Conservation (phyloP, 164 flowering plant genomes). For the Sedum album region DNA sequence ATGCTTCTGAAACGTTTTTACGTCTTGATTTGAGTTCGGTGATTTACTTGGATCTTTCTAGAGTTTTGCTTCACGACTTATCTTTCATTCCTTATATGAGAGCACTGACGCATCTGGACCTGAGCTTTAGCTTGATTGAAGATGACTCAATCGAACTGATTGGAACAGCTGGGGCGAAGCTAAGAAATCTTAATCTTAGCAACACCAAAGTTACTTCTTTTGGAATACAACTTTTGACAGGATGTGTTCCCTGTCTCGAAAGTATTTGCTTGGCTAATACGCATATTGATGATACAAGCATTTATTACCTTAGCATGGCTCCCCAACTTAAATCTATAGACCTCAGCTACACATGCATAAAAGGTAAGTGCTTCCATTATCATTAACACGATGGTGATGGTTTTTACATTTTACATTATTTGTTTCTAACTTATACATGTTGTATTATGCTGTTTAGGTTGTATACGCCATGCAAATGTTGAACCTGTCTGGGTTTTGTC, state of each 20-base stretch:
- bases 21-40: slow-evolving; percentile 29
- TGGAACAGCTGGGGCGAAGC: slow-evolving; percentile 41
- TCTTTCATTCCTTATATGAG: slow-evolving; percentile 39
- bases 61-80: slow-evolving; percentile 40
- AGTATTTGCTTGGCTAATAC: slow-evolving; percentile 48
- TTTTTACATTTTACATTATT: too few species aligned
- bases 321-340: slow-evolving; percentile 47
- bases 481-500: slow-evolving; percentile 31
- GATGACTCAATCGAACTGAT: slow-evolving; percentile 52
- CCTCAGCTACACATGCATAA: slow-evolving; percentile 56
- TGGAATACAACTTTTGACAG: slow-evolving; percentile 60
- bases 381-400: background rate
- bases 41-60: slow-evolving; percentile 48
- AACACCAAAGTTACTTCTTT: slow-evolving; percentile 52
- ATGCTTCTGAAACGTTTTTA: slow-evolving; percentile 35
- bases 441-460: slow-evolving; percentile 34
- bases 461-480: slow-evolving; percentile 16
- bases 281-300: slow-evolving; percentile 47
- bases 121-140: slow-evolving; percentile 40
- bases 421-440: background rate
- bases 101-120: slow-evolving; percentile 54
- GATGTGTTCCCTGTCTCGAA: slow-evolving; percentile 61
- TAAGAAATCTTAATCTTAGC: slow-evolving; percentile 57
- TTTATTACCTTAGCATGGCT: slow-evolving; percentile 51
- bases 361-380: slow-evolving; percentile 38